phyloP scores from a whole-genome alignment of 1,284 basidiomycete species.

The Phylloporus gajari region DNA sequence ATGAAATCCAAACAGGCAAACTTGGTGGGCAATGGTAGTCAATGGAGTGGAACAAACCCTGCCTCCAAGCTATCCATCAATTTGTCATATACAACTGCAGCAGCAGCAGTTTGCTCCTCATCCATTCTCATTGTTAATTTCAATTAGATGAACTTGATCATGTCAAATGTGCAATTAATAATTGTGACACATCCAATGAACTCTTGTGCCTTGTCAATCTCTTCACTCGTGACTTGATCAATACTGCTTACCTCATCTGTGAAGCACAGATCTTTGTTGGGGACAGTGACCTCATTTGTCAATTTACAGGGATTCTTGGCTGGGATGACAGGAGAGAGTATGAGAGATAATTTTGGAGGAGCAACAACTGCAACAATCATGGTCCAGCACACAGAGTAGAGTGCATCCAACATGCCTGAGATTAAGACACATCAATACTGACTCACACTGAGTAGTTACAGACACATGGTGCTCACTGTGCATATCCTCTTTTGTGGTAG shows the following conservation, averaged over 20 bases:
- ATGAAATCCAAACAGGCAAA: slow-evolving; percentile 35
- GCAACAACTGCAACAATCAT: slow-evolving; percentile 52
- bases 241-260: slow-evolving; percentile 82
- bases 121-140: slow-evolving; percentile 46
- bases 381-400: slow-evolving; percentile 56
- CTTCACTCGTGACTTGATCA: slow-evolving; percentile 94
- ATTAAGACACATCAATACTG: slow-evolving; percentile 68
- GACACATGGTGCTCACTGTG: slow-evolving; percentile 84
- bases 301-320: slow-evolving; percentile 92
- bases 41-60: slow-evolving; percentile 33
- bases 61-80: slow-evolving; percentile 34
- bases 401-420: slow-evolving; percentile 55
- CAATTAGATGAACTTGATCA: slow-evolving; percentile 89
- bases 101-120: slow-evolving; percentile 37
- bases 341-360: slow-evolving; percentile 60
- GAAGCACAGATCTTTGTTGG: slow-evolving; percentile 73
- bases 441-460: slow-evolving; percentile 86
- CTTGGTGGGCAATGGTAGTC: slow-evolving; percentile 29
- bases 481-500: slow-evolving; percentile 38
- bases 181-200: slow-evolving; percentile 92
- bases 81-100: slow-evolving; percentile 39
- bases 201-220: slow-evolving; percentile 96
- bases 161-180: slow-evolving; percentile 89
- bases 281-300: slow-evolving; percentile 81
- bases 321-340: slow-evolving; percentile 81